Percentiles rank a stretch among this genome's conserved stretches.
Evolutionary conservation across 208 protist species (phyloP).

Genomic region (Crithidia expoeki): DNA sequence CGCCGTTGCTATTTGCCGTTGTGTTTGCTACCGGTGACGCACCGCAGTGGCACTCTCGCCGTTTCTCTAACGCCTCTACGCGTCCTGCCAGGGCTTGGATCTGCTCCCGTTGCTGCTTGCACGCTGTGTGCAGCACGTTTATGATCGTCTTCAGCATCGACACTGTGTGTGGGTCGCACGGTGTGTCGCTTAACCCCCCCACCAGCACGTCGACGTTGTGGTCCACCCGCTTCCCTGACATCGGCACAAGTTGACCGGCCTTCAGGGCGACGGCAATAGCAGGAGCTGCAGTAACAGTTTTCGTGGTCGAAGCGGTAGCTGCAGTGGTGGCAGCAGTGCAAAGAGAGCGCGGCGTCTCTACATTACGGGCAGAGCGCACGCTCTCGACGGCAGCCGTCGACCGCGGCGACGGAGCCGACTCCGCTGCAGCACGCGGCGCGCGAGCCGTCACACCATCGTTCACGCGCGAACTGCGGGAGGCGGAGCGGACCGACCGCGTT

Average conservation of each 20-base stretch:
- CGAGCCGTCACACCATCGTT: neutral
- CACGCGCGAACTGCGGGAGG: slow-evolving; percentile 2
- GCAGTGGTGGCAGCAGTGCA: neutral
- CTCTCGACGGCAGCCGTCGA: neutral
- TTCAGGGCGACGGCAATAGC: neutral
- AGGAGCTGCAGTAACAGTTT: neutral
- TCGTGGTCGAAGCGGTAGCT: neutral
- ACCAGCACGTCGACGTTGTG: slow-evolving; percentile 34
- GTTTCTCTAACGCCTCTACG: slow-evolving; percentile 60
- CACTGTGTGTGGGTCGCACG: slow-evolving; percentile 36
- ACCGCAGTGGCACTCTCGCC: slow-evolving; percentile 47
- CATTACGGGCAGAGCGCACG: neutral
- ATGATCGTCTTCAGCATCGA: slow-evolving; percentile 42
- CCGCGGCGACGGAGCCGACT: slow-evolving; percentile 1
- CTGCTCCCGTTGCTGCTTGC: slow-evolving; percentile 36
- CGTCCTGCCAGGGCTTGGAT: slow-evolving; percentile 44
- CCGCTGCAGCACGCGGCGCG: neutral
- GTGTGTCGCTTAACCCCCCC: slow-evolving; percentile 31
- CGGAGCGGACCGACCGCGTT: slow-evolving; percentile 5
- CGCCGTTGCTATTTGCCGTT: neutral
- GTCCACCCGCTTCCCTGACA: slow-evolving; percentile 17
- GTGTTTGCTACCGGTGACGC: neutral
- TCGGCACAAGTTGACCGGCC: slow-evolving; percentile 28
- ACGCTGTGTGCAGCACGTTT: slow-evolving; percentile 36
- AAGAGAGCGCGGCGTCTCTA: neutral